Evolutionary conservation across 2,329 filamentous ascomycete species (phyloP).

Genomic region (Penicillium sp.): DNA sequence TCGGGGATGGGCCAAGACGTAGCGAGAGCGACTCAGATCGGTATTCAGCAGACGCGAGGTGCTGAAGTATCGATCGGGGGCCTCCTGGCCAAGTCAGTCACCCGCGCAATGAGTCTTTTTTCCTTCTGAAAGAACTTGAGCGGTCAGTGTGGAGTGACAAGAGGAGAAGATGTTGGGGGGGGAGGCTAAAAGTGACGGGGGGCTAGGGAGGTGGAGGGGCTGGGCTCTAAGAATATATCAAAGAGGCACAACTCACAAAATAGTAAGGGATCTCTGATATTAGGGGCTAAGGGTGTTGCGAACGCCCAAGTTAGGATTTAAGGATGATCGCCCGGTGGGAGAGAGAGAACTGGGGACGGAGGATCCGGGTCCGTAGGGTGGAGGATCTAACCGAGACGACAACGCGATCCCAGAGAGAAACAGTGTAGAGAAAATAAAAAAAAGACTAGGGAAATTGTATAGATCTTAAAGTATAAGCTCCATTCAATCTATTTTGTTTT

Average conservation of each 20-base stretch:
- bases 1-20: conserved; percentile 35
- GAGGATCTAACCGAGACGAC: conserved; percentile 24
- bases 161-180: conserved; percentile 13
- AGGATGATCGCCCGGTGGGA: conserved; percentile 25
- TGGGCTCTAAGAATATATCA: conserved; percentile 19
- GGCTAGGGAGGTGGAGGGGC: conserved; percentile 33
- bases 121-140: conserved; percentile 1
- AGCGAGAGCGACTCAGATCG: conserved; percentile 33
- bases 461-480: conserved; percentile 5
- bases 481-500: background rate
- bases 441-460: background rate
- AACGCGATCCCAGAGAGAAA: conserved; percentile 6
- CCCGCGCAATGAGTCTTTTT: conserved; percentile 25
- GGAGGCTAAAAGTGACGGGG: conserved; percentile 13
- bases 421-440: background rate
- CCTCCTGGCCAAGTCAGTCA: conserved; percentile 23
- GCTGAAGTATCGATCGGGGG: conserved; percentile 36
- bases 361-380: conserved; percentile 27
- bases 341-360: conserved; percentile 27
- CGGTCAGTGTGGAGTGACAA: conserved; percentile 16
- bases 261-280: background rate
- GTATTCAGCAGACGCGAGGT: conserved; percentile 30
- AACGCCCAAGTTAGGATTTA: conserved; percentile 22
- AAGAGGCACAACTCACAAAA: background rate
- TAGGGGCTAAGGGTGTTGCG: conserved; percentile 14